Conservation (phyloP, 495 filamentous ascomycete species). For the Friedmanniomyces endolithicus region DNA sequence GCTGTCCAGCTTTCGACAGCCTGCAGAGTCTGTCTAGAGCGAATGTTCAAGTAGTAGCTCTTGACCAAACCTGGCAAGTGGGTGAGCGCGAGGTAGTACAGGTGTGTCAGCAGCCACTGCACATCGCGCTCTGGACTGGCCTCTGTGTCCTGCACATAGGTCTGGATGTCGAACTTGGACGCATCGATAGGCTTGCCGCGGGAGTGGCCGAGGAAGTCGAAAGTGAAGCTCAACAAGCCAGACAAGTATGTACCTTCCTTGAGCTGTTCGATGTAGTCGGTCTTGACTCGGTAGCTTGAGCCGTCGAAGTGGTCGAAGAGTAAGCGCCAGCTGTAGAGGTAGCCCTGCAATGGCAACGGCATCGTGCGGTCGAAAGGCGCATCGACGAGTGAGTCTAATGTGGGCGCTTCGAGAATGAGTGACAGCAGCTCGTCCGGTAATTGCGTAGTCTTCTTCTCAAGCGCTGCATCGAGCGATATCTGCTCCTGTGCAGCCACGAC, state of each 20-base stretch:
- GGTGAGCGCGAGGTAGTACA: constrained; percentile 71
- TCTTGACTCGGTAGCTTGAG: constrained; percentile 63
- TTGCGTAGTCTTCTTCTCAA: constrained; percentile 55
- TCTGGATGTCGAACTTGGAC: constrained; percentile 53
- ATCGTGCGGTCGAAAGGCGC: constrained; percentile 39
- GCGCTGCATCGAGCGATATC: constrained; percentile 64
- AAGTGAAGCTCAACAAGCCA: constrained; percentile 62
- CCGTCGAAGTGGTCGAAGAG: constrained; percentile 77
- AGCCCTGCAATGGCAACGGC: constrained; percentile 47
- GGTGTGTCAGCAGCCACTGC: constrained; percentile 70
- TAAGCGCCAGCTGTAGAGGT: constrained; percentile 83
- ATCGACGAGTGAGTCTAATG: constrained; percentile 29
- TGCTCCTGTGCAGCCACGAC: constrained; percentile 70
- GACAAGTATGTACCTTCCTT: constrained; percentile 58
- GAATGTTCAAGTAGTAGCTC: constrained; percentile 70
- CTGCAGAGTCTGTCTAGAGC: constrained; percentile 60
- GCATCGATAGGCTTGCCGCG: constrained; percentile 56
- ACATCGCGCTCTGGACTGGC: constrained; percentile 54
- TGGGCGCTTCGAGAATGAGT: constrained; percentile 35
- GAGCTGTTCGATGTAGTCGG: constrained; percentile 62
- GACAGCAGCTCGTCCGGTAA: constrained; percentile 40
- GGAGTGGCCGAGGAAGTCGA: constrained; percentile 67
- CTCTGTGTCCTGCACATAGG: constrained; percentile 48
- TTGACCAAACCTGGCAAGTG: constrained; percentile 67
- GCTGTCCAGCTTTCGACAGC: constrained; percentile 71